These are phyloP conservation scores for Apostasia ramifera DNA, from an alignment of 106 monocot species.

Conservation along the genomic window DNA sequence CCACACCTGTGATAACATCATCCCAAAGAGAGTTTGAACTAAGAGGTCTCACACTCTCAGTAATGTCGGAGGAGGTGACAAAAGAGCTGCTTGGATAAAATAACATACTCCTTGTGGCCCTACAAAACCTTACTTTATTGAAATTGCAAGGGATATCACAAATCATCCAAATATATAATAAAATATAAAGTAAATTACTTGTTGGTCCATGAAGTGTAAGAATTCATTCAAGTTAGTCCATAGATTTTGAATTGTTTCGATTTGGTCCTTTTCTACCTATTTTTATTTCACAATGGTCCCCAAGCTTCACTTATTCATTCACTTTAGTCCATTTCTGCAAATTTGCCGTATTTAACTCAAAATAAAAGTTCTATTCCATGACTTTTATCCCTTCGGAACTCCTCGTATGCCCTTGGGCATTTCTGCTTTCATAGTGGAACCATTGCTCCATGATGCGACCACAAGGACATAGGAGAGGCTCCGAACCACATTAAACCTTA, in stretches of 20 bases:
- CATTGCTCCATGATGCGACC: too few species aligned
- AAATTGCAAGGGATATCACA: not conserved
- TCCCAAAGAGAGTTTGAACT: slow-evolving; percentile 20
- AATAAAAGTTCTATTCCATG: too few species aligned
- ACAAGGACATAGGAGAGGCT: too few species aligned
- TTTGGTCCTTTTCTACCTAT: too few species aligned
- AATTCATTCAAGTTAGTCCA: too few species aligned
- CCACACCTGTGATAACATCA: slow-evolving; percentile 62
- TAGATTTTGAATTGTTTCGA: too few species aligned
- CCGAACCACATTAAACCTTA: too few species aligned
- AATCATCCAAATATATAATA: not conserved
- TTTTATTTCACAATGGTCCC: not conserved
- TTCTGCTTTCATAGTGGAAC: too few species aligned
- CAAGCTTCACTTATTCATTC: not conserved
- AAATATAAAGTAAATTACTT: not conserved
- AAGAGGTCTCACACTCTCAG: slow-evolving; percentile 17
- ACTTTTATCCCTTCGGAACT: too few species aligned
- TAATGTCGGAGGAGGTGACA: slow-evolving; percentile 13
- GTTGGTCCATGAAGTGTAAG: too few species aligned
- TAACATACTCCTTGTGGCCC: slow-evolving; percentile 23
- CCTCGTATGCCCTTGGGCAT: too few species aligned
- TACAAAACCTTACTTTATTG: slow-evolving; percentile 15
- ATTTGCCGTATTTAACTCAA: too few species aligned
- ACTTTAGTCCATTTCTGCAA: not conserved
- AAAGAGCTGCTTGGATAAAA: slow-evolving; percentile 18